Conservation (phyloP, 345 rosid genomes). For the Arabis alpina region DNA sequence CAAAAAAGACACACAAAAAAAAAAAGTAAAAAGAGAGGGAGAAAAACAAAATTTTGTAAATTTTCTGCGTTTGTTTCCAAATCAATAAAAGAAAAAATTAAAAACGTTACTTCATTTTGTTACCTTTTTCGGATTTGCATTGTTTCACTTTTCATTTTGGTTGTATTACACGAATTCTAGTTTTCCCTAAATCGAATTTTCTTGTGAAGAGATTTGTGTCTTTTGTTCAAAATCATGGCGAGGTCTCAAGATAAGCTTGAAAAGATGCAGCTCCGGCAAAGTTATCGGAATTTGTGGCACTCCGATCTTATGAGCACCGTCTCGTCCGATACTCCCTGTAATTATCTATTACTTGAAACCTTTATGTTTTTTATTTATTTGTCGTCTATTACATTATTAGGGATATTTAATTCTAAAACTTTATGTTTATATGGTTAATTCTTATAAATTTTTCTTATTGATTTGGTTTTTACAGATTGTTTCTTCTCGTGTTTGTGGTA, state of each 20-base stretch:
- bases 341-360: not conserved
- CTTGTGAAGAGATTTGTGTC: not conserved
- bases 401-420: too few relatives aligned
- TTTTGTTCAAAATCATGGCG: conserved; percentile 40
- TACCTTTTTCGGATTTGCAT: conserved; percentile 12
- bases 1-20: not conserved
- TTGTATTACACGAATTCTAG: not conserved
- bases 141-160: conserved; percentile 17
- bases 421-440: not conserved
- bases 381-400: too few relatives aligned
- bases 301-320: conserved; percentile 73
- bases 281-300: conserved; percentile 89
- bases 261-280: conserved; percentile 91
- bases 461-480: conserved; percentile 67
- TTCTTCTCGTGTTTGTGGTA: conserved; percentile 39
- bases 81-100: not conserved
- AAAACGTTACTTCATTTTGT: conserved; percentile 25
- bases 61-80: conserved; percentile 19
- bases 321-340: conserved; percentile 70
- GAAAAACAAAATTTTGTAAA: conserved; percentile 5
- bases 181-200: not conserved
- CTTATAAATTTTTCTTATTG: not conserved
- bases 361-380: too few relatives aligned
- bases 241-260: conserved; percentile 65
- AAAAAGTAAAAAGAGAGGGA: not conserved